phyloP scores from a whole-genome alignment of 2,329 filamentous ascomycete species.

The Hirsutella thompsonii region DNA sequence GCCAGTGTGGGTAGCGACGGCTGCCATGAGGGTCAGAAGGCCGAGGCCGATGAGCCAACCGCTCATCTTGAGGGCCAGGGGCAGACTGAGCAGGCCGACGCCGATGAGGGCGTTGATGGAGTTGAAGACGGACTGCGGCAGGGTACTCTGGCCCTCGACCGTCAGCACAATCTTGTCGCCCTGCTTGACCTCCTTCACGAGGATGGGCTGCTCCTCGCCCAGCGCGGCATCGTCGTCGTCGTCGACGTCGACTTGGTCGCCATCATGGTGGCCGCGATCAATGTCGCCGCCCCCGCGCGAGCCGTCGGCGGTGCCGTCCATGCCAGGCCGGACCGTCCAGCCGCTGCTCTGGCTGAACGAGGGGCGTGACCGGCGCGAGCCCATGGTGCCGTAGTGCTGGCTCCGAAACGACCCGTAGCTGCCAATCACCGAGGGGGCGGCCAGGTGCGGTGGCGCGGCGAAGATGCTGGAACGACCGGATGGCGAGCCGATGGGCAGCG shows the following conservation, averaged over 20 bases:
- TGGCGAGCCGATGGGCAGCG: conserved; percentile 14
- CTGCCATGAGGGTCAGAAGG: conserved; percentile 61
- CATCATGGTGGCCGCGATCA: conserved; percentile 8
- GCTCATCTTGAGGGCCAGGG: conserved; percentile 74
- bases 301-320: conserved; percentile 20
- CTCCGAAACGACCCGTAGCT: conserved; percentile 50
- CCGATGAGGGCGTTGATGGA: conserved; percentile 89
- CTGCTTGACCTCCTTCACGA: conserved; percentile 83
- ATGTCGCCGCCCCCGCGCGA: too few species aligned
- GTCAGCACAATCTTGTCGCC: conserved; percentile 76
- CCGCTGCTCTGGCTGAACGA: conserved; percentile 31
- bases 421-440: conserved; percentile 56
- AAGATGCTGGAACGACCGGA: conserved; percentile 34
- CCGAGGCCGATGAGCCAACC: conserved; percentile 76
- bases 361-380: conserved; percentile 22
- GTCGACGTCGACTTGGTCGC: conserved; percentile 13
- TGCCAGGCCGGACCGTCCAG: conserved; percentile 5
- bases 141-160: conserved; percentile 84
- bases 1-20: conserved; percentile 75
- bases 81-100: conserved; percentile 78
- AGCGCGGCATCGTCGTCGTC: conserved; percentile 25
- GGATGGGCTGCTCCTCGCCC: conserved; percentile 56
- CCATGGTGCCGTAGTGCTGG: conserved; percentile 40
- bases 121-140: conserved; percentile 94
- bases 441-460: conserved; percentile 45